Percentiles rank a stretch among this genome's conserved stretches.
Conservation (phyloP, 441 rosid genomes). For the Dalechampia spathulata region DNA sequence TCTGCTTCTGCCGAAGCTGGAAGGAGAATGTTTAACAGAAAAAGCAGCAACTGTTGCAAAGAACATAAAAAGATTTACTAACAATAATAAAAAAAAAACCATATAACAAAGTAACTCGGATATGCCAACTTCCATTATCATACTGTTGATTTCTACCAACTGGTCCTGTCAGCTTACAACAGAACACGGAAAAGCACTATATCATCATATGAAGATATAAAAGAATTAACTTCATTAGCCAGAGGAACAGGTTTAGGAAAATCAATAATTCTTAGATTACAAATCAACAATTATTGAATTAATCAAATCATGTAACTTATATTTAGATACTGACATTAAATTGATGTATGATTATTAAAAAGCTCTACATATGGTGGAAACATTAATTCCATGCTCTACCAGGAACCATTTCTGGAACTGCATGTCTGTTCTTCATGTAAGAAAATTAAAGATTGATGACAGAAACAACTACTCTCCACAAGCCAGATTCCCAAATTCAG, state of each 20-base stretch:
- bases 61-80: constrained; percentile 4
- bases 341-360: too few relatives aligned
- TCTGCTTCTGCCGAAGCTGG: constrained; percentile 19
- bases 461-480: neutral
- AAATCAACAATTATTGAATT: too few relatives aligned
- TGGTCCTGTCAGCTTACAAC: neutral
- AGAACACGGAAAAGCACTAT: neutral
- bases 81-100: constrained; percentile 7
- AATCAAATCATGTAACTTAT: too few relatives aligned
- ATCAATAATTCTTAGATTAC: too few relatives aligned
- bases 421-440: neutral
- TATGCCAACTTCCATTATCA: too few relatives aligned
- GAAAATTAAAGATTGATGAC: too few relatives aligned
- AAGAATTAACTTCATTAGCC: too few relatives aligned
- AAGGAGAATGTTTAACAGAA: constrained; percentile 22
- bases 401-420: neutral
- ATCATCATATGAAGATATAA: too few relatives aligned
- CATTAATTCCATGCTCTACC: too few relatives aligned
- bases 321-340: too few relatives aligned
- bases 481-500: constrained; percentile 20
- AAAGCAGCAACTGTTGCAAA: constrained; percentile 27
- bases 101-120: neutral
- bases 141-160: neutral
- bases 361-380: too few relatives aligned
- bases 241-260: too few relatives aligned